phyloP scores from a whole-genome alignment of 2,329 filamentous ascomycete species.

The Penicillium crustosum region DNA sequence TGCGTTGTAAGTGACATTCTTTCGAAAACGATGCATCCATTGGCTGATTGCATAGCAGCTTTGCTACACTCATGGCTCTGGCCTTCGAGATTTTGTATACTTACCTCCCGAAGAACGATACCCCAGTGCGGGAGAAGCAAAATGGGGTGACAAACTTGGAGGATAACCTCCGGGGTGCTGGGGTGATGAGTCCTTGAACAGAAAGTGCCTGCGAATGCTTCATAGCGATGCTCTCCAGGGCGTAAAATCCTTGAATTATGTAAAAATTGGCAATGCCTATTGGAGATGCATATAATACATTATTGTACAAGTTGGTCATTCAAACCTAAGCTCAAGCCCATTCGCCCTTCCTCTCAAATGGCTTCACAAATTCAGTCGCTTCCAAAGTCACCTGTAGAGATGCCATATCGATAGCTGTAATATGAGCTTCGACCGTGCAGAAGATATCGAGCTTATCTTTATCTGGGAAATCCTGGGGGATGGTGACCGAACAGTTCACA shows the following conservation, averaged over 20 bases:
- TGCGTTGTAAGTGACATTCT: conserved; percentile 16
- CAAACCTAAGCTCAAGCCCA: conserved; percentile 26
- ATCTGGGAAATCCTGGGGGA: conserved; percentile 24
- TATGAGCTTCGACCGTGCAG: conserved; percentile 37
- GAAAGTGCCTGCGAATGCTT: neutral
- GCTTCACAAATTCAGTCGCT: conserved; percentile 32
- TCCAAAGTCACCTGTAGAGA: conserved; percentile 35
- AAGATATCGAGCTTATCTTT: conserved; percentile 31
- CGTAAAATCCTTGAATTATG: neutral
- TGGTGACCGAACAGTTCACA: conserved; percentile 31
- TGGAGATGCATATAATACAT: conserved; percentile 17
- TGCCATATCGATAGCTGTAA: conserved; percentile 36
- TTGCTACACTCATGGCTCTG: neutral
- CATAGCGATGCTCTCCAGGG: neutral
- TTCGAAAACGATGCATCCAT: too few relatives aligned
- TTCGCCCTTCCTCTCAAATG: conserved; percentile 36
- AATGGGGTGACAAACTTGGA: neutral
- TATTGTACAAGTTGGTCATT: conserved; percentile 9
- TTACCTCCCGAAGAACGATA: neutral
- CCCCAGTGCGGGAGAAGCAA: neutral
- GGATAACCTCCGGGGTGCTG: conserved; percentile 1
- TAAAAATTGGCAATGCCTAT: neutral
- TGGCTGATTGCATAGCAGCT: neutral
- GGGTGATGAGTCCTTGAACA: neutral
- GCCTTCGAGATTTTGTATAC: conserved; percentile 1